Evolutionary conservation across 371 early-diverging fungal species (phyloP).

Genomic region (Apophysomyces trapeziformis): DNA sequence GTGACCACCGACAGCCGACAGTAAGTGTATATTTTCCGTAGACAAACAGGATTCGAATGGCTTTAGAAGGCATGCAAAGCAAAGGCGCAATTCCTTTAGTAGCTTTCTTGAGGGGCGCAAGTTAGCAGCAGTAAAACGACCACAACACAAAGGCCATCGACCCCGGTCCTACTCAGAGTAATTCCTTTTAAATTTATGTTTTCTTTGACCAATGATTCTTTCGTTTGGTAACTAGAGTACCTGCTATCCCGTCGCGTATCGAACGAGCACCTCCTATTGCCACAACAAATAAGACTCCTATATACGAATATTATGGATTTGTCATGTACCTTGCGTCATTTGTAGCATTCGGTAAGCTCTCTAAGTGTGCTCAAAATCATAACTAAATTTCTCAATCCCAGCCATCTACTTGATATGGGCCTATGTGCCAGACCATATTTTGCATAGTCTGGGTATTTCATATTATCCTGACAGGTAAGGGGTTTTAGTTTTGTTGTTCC

Average conservation of each 20-base stretch:
- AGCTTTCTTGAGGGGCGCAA: slow-evolving; percentile 33
- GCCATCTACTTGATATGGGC: slow-evolving; percentile 80
- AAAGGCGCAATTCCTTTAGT: slow-evolving; percentile 51
- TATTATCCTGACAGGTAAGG: slow-evolving; percentile 75
- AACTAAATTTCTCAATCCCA: slow-evolving; percentile 12
- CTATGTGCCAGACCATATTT: slow-evolving; percentile 75
- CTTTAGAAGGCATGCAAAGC: not conserved
- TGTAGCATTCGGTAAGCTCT: slow-evolving; percentile 60
- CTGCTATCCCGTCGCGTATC: slow-evolving; percentile 31
- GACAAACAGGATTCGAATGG: not conserved
- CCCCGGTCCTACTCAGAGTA: slow-evolving; percentile 57
- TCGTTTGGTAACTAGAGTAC: slow-evolving; percentile 24
- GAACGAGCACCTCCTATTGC: slow-evolving; percentile 56
- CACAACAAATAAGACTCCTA: slow-evolving; percentile 68
- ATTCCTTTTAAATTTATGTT: not conserved
- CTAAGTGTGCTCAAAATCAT: not conserved
- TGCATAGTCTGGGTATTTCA: slow-evolving; percentile 75
- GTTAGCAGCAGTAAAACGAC: not conserved
- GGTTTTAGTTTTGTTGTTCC: not conserved
- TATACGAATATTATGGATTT: slow-evolving; percentile 87
- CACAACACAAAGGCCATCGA: slow-evolving; percentile 34
- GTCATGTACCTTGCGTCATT: slow-evolving; percentile 83
- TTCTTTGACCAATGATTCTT: not conserved
- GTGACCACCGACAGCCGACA: not conserved
- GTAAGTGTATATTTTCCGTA: not conserved